Evolutionary conservation across 1,284 basidiomycete genomes (phyloP), one percentile per base, ranked within the genome.

Genomic region (Malassezia nana): DNA sequence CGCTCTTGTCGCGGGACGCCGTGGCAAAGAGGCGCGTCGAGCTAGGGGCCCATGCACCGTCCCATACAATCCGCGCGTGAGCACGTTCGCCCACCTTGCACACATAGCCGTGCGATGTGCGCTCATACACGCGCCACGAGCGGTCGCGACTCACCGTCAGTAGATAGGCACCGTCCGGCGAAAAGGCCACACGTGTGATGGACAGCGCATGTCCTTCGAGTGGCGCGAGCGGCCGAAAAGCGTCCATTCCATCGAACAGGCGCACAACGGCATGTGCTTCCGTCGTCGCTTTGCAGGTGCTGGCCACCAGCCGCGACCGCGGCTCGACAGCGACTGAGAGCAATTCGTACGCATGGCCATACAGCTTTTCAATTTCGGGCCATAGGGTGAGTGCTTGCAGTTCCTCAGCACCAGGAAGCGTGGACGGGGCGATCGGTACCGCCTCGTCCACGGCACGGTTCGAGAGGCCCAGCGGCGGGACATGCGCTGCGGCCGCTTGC

Each of bases 281-380:
- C 13, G 82, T 83, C 0, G 86, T 88, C 0, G 94, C 84, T 70
- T 85, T 87, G 77, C 90, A 96, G 3, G 89, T 85, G 0, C 89
- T 91, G 0, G 91, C 94, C n/a, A 95, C 79, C 31, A 88, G 76
- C 39, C 79, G 77, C 22, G 26, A 53, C 46, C 8, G 49, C 3
- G 55, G 54, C 24, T 60, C 64, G 16, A 52, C 59, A n/a, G 29
- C 63, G 50, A 57, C 57, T 15, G 46, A 52, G n/a, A 57, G 44
- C 60, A 89, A 85, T 80, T 98, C 94, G 71, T 95, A 96, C 29
- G 90, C 90, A 75, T 98, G 94, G 1, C 92, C 94, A 74, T 95
- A 99, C 2, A 99, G 78, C 74, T 98, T 99, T 69, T 98, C 92
- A 1, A 84, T 65, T 59, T 98, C 94, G 0, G 92, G 92, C 94